These are phyloP conservation scores for Oldenlandia corymbosa DNA, from an alignment of 257 asterid species.

Conservation along the genomic window DNA sequence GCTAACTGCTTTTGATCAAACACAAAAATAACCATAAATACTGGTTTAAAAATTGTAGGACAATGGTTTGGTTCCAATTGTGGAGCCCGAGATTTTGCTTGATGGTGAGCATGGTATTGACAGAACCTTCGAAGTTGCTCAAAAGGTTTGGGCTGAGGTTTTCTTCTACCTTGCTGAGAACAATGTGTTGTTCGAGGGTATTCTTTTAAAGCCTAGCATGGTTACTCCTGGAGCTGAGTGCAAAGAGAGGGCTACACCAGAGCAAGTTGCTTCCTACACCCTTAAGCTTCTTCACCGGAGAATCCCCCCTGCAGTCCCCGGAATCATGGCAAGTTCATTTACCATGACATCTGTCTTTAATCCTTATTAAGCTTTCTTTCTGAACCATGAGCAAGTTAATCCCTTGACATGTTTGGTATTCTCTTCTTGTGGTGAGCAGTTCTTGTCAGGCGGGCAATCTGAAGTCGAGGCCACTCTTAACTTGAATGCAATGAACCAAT, in stretches of 20 bases:
- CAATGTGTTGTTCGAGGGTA: constrained; percentile 68
- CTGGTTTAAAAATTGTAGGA: constrained; percentile 34
- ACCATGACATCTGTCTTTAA: not conserved
- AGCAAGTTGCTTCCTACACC: constrained; percentile 55
- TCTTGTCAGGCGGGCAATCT: constrained; percentile 71
- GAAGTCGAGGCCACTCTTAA: constrained; percentile 73
- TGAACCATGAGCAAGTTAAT: not conserved
- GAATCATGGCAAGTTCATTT: constrained; percentile 55
- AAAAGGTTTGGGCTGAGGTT: constrained; percentile 70
- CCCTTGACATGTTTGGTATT: not conserved
- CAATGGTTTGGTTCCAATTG: constrained; percentile 75
- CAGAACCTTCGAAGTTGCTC: constrained; percentile 65
- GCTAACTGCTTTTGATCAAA: not conserved
- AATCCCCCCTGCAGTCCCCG: constrained; percentile 75
- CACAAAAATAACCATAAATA: not conserved
- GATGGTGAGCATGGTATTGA: constrained; percentile 72
- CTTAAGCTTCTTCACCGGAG: constrained; percentile 57
- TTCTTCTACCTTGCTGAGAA: constrained; percentile 71
- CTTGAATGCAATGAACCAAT: constrained; percentile 68
- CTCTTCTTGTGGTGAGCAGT: constrained; percentile 26
- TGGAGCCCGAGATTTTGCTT: constrained; percentile 74
- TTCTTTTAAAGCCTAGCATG: constrained; percentile 75
- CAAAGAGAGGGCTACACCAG: constrained; percentile 54
- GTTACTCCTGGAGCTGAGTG: constrained; percentile 72
- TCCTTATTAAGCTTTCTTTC: not conserved